Conservation (phyloP, 129 eudicot species). For the Lactuca saligna region DNA sequence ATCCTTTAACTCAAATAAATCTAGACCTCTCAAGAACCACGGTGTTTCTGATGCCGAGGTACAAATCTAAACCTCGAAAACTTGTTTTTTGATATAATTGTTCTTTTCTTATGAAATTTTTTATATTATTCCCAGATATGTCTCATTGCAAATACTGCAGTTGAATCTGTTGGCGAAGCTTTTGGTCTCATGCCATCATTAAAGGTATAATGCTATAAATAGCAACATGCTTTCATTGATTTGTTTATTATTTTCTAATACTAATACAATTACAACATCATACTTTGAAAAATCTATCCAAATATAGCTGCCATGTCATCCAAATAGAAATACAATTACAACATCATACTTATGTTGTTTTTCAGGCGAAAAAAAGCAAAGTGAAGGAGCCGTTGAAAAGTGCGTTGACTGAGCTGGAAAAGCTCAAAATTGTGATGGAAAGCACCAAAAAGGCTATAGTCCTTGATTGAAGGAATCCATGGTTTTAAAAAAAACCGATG, state of each 20-base stretch:
- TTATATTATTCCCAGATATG: constrained; percentile 55
- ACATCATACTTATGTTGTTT: not conserved
- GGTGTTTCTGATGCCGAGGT: constrained; percentile 83
- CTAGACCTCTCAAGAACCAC: constrained; percentile 63
- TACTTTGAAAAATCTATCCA: too few species aligned
- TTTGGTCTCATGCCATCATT: constrained; percentile 78
- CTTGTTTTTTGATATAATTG: not conserved
- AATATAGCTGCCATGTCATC: too few species aligned
- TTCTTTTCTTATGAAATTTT: not conserved
- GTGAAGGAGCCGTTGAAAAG: constrained; percentile 51
- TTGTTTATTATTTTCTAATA: too few species aligned
- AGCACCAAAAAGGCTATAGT: constrained; percentile 24
- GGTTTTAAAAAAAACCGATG: constrained; percentile 1
- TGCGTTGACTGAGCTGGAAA: constrained; percentile 54
- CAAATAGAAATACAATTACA: not conserved
- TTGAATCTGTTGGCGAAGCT: constrained; percentile 67
- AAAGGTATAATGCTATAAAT: constrained; percentile 44
- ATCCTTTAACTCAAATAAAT: constrained; percentile 49
- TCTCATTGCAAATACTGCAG: constrained; percentile 64
- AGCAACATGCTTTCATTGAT: not conserved
- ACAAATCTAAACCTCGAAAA: constrained; percentile 22
- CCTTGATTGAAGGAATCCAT: constrained; percentile 30
- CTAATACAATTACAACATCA: too few species aligned
- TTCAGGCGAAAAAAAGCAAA: constrained; percentile 55
- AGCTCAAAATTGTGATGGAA: constrained; percentile 40